These are phyloP conservation scores for Immersiporthe knoxdaviesiana DNA, from an alignment of 2,329 filamentous ascomycete genomes.

Conservation along the genomic window DNA sequence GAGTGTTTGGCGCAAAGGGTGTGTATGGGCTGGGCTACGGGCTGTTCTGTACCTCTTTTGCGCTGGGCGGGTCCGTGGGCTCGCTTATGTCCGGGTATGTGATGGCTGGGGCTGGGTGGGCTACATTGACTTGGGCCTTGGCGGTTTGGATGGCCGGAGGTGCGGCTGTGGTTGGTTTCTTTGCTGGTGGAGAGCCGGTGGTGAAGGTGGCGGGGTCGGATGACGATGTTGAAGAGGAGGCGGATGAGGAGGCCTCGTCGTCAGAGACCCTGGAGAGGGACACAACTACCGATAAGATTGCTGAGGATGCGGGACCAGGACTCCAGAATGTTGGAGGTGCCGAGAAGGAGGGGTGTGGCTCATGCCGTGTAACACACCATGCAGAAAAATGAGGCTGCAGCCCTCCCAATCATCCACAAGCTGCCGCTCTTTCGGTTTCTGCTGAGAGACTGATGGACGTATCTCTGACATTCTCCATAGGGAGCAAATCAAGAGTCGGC, in stretches of 20 bases:
- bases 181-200: conserved; percentile 36
- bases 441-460: too few relatives aligned
- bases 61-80: conserved; percentile 44
- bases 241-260: background rate
- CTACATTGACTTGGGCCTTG: conserved; percentile 43
- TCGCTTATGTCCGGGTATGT: conserved; percentile 44
- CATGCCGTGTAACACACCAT: conserved; percentile 5
- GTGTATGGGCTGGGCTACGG: conserved; percentile 48
- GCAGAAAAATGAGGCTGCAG: too few relatives aligned
- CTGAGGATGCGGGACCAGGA: background rate
- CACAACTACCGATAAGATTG: too few relatives aligned
- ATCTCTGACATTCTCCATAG: too few relatives aligned
- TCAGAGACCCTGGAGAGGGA: background rate
- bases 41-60: conserved; percentile 46
- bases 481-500: too few relatives aligned
- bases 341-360: background rate
- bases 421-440: too few relatives aligned
- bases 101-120: conserved; percentile 43
- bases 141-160: conserved; percentile 43
- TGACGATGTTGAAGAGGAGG: background rate
- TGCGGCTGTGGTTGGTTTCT: conserved; percentile 38
- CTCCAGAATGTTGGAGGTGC: background rate
- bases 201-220: background rate
- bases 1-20: conserved; percentile 46
- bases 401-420: too few relatives aligned